Evolutionary conservation across 768 basidiomycete species (phyloP).

Genomic region (Royoungia palumana): DNA sequence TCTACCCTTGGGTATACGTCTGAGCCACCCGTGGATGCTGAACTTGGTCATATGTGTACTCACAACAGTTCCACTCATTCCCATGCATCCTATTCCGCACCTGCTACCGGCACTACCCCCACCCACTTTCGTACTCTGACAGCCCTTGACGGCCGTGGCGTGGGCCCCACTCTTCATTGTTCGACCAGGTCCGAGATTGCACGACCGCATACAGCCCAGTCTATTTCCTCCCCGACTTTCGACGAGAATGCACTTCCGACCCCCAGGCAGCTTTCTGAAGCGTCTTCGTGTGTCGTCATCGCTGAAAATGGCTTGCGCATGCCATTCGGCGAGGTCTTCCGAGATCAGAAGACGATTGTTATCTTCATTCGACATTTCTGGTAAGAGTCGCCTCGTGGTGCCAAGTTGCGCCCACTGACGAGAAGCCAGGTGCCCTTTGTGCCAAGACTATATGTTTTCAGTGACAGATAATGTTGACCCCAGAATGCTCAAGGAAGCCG

Average conservation of each 20-base stretch:
- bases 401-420: conserved; percentile 3
- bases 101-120: conserved; percentile 2
- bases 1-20: conserved; percentile 23
- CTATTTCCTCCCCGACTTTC: conserved; percentile 21
- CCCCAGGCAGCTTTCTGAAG: conserved; percentile 53
- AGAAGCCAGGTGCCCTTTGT: conserved; percentile 62
- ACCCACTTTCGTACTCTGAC: conserved; percentile 26
- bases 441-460: conserved; percentile 84
- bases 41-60: conserved; percentile 18
- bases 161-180: background rate
- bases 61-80: conserved; percentile 14
- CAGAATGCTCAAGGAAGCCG: conserved; percentile 44
- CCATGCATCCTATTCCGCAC: conserved; percentile 10
- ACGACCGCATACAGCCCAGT: conserved; percentile 18
- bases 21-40: conserved; percentile 30
- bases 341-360: conserved; percentile 58
- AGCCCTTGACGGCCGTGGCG: conserved; percentile 13
- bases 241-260: conserved; percentile 53
- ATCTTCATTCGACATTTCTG: conserved; percentile 89
- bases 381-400: conserved; percentile 31
- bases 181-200: conserved; percentile 5
- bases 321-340: conserved; percentile 67
- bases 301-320: conserved; percentile 64
- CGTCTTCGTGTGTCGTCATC: conserved; percentile 60
- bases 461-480: conserved; percentile 49